Evolutionary conservation across 768 basidiomycete genomes (phyloP).

Genomic region (Rhodotorula toruloides): DNA sequence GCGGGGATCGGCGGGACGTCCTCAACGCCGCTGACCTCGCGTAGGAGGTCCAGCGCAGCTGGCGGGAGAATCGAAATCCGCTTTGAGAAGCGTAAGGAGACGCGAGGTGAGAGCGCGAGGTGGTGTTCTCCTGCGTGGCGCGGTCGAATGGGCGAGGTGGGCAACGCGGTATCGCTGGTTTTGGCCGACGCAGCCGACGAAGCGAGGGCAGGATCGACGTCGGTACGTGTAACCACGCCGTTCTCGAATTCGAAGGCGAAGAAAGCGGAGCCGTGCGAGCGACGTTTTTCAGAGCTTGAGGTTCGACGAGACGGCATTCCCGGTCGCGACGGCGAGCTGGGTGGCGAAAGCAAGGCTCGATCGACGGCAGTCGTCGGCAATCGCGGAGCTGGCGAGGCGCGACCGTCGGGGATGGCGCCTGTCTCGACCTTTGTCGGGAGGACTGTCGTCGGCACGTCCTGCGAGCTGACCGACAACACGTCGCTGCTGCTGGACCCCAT

Average conservation of each 20-base stretch:
- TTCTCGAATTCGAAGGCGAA: constrained; percentile 38
- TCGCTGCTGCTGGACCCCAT: background rate
- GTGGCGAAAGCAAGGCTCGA: background rate
- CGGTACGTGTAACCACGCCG: constrained; percentile 20
- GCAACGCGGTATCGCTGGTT: constrained; percentile 6
- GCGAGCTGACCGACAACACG: background rate
- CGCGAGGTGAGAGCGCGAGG: constrained; percentile 38
- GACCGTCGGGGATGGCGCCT: background rate
- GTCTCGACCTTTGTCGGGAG: constrained; percentile 31
- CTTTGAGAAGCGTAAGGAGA: constrained; percentile 44
- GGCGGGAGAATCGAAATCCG: constrained; percentile 45
- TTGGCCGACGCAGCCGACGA: background rate
- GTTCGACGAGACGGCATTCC: background rate
- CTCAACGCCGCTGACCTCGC: constrained; percentile 30
- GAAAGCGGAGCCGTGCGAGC: constrained; percentile 24
- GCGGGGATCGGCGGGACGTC: constrained; percentile 42
- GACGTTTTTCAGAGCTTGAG: constrained; percentile 7
- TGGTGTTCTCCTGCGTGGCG: constrained; percentile 7
- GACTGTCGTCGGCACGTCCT: background rate
- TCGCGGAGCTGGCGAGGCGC: constrained; percentile 11
- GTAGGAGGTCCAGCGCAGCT: constrained; percentile 43
- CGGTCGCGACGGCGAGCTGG: background rate
- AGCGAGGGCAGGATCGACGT: constrained; percentile 23
- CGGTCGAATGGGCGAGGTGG: constrained; percentile 13
- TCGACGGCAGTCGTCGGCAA: background rate